These are phyloP conservation scores for Phytophthora vignae DNA, from an alignment of 352 stramenopile species.

Conservation along the genomic window DNA sequence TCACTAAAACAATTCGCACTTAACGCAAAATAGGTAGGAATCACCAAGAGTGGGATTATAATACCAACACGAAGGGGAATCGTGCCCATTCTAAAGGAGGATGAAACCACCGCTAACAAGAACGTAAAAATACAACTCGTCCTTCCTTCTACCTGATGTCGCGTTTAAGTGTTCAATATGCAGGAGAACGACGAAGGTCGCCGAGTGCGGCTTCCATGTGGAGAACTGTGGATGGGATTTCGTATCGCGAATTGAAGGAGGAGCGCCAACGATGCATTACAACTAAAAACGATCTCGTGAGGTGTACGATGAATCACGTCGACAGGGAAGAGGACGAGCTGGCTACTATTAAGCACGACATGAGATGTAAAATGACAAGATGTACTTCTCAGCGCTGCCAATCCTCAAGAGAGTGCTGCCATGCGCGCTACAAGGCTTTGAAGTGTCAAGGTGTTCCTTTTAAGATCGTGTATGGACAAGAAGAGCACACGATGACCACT, in stretches of 20 bases:
- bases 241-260: not conserved
- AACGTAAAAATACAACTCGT: not conserved
- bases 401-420: not conserved
- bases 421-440: not conserved
- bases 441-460: not conserved
- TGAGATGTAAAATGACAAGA: not conserved
- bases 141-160: too few relatives aligned
- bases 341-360: not conserved
- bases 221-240: not conserved
- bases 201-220: not conserved
- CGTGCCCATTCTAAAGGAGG: not conserved
- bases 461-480: not conserved
- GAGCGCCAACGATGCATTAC: not conserved
- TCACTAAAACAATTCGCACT: not conserved
- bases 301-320: not conserved
- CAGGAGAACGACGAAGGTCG: not conserved
- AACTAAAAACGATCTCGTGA: not conserved
- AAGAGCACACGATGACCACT: not conserved
- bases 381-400: not conserved
- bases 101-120: not conserved
- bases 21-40: not conserved
- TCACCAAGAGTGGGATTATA: not conserved
- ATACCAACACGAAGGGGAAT: too few relatives aligned
- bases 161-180: not conserved
- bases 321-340: not conserved